Evolutionary conservation across 805 yeast species (phyloP), one percentile per base, ranked within the genome.

Genomic region (Monosporozyma siamensis): DNA sequence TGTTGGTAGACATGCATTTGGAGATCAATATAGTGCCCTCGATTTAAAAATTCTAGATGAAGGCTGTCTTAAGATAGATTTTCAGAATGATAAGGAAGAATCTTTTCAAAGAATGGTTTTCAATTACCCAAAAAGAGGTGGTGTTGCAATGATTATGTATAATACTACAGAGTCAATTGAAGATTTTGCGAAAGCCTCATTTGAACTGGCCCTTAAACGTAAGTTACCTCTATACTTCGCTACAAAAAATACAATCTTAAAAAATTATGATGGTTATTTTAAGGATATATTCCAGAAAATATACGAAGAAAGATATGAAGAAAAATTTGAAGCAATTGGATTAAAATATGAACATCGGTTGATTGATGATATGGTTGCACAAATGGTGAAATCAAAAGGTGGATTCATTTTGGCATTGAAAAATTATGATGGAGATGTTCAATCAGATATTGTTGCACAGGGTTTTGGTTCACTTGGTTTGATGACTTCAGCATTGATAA

Each of bases 281-380:
- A 89, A 89, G 73, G 96, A 89, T 59, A 82, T 84, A 45, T 89
- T 89, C 71, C 86, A 86, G 68, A 75, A 68, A 37, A 67, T 90
- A 52, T 89, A 82, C 65, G 92, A 77, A 41, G 52, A 66, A 38
- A 75, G 76, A 52, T 89, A 83, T 72, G 77, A 80, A 65, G 49
- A 64, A 21, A 67, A 75, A 56, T 88, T 89, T 65, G 95, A 85
- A 60, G 68, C 70, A 43, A 63, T 66, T 32, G 90, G 87, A n/a
- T 82, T 89, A 63, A 85, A 92, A 90, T 89, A 83, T 67, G 96
- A 90, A 68, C 97, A 89, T 70, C 80, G 97, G 55, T 72, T 89
- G 54, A 90, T 90, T 53, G 97, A 89, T 67, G 97, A 89, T 63
- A 90, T 90, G 97, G 97, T 90, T 41, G 97, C 97, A 17, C 97